These are phyloP conservation scores for Aspergillus latus DNA, from an alignment of 2,329 filamentous ascomycete species.

Conservation along the genomic window DNA sequence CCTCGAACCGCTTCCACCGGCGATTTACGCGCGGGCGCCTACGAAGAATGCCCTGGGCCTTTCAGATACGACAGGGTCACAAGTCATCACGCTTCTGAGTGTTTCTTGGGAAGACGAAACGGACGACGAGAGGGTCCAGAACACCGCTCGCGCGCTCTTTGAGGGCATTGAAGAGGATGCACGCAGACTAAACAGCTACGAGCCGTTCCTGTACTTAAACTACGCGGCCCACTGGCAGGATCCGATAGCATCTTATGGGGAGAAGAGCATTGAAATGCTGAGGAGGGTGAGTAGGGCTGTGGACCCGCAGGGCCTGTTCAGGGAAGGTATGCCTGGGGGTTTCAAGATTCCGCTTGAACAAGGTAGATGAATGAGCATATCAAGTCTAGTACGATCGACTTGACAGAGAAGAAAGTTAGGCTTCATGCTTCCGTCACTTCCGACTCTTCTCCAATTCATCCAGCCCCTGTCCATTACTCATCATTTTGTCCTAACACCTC, in stretches of 20 bases:
- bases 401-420: background rate
- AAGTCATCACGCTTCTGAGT: slow-evolving; percentile 28
- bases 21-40: slow-evolving; percentile 21
- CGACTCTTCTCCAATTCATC: too few species aligned
- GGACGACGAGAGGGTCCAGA: slow-evolving; percentile 34
- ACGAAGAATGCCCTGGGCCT: slow-evolving; percentile 17
- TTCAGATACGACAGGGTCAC: background rate
- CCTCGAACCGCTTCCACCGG: slow-evolving; percentile 8
- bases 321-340: slow-evolving; percentile 42
- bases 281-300: slow-evolving; percentile 36
- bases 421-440: too few species aligned
- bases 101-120: slow-evolving; percentile 32
- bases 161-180: slow-evolving; percentile 8
- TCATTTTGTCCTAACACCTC: too few species aligned
- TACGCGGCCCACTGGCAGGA: slow-evolving; percentile 48
- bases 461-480: too few species aligned
- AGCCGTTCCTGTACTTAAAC: slow-evolving; percentile 45
- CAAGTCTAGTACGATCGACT: too few species aligned
- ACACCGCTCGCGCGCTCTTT: slow-evolving; percentile 25
- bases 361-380: too few species aligned
- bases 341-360: slow-evolving; percentile 36
- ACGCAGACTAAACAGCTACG: slow-evolving; percentile 25
- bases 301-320: slow-evolving; percentile 43
- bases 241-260: slow-evolving; percentile 45
- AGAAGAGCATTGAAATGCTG: slow-evolving; percentile 33